Base-by-base conservation (phyloP, 768 basidiomycete species). In the Sporobolomyces phaffii region DNA sequence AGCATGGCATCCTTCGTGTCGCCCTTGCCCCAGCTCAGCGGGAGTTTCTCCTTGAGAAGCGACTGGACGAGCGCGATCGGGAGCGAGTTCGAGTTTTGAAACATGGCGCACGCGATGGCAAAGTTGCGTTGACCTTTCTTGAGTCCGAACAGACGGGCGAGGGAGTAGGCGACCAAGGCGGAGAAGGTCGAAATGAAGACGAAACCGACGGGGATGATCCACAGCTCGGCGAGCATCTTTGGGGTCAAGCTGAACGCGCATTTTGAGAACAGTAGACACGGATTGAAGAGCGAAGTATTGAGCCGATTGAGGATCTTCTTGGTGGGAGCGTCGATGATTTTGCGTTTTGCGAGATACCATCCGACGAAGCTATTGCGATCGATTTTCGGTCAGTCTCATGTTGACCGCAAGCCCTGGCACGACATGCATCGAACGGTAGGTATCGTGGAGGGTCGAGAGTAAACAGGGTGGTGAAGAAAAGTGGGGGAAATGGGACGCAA, bases 211-310 rank as follows among this genome's bases (percentile, higher is more conserved):
- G 90, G 90, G 49, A 91, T 87, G 60, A 75, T 63, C 36, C 43
- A 90, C 80, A 92, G 78, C 73, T 91, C 88, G 31, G 81, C 80
- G 15, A 92, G 80, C 80, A 90, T 91, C 48, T 82, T 87, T 76
- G 93, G 91, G 0, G 87, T 84, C 45, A 92, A 78, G 76, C 88
- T 90, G 80, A 93, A 94, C 0, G 93, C 94, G 26, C 98, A 91
- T 45, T 68, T 67, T 41, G 50, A 52, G 65, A 71, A 72, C 20
- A 74, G 63, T 8, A 75, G 64, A n/a, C 63, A 77, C 1, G 79
- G 80, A 3, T 78, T 80, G 72, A 97, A 96, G 36, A 97, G 83
- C 0, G 88, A 88, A 28, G 94, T 85, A 77, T 93, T 94, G 58
- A 94, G 79, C 31, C 69, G 62, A 60, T 73, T 74, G 63, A 73